Evolutionary conservation across 306 rosid genomes (phyloP).

Genomic region (Acmispon strigosus): DNA sequence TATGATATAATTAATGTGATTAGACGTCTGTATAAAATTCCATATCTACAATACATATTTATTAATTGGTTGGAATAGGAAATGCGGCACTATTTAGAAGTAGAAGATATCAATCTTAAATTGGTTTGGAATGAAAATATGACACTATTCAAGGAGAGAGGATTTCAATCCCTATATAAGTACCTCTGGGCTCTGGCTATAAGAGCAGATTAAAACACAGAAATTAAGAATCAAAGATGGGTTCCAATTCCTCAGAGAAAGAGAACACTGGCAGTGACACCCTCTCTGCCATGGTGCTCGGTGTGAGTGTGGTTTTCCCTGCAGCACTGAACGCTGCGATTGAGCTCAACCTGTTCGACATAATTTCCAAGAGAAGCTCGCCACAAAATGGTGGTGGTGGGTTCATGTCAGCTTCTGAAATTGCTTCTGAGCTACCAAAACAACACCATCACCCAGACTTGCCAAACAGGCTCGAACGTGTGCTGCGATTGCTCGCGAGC

Average conservation of each 20-base stretch:
- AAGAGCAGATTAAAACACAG: too few relatives aligned
- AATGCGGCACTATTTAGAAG: too few relatives aligned
- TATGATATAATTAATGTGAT: too few relatives aligned
- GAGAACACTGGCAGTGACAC: not conserved
- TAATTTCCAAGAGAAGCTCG: slow-evolving; percentile 7
- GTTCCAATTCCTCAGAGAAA: not conserved
- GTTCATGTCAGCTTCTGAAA: slow-evolving; percentile 10
- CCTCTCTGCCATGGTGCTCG: slow-evolving; percentile 15
- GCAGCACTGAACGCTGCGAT: slow-evolving; percentile 30
- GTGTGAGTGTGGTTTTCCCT: slow-evolving; percentile 15
- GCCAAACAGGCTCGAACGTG: slow-evolving; percentile 13
- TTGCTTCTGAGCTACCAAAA: slow-evolving; percentile 17
- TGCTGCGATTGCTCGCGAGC: slow-evolving; percentile 19
- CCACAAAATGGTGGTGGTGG: not conserved
- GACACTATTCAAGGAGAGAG: too few relatives aligned
- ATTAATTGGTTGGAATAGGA: too few relatives aligned
- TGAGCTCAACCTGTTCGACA: slow-evolving; percentile 25
- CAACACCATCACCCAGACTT: slow-evolving; percentile 1
- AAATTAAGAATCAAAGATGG: not conserved
- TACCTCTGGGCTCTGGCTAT: too few relatives aligned
- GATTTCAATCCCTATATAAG: too few relatives aligned
- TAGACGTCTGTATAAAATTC: too few relatives aligned
- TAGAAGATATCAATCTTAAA: too few relatives aligned
- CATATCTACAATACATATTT: too few relatives aligned
- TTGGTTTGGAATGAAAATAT: too few relatives aligned